Conservation (phyloP, 768 basidiomycete genomes). For the Lactifluus volemus region DNA sequence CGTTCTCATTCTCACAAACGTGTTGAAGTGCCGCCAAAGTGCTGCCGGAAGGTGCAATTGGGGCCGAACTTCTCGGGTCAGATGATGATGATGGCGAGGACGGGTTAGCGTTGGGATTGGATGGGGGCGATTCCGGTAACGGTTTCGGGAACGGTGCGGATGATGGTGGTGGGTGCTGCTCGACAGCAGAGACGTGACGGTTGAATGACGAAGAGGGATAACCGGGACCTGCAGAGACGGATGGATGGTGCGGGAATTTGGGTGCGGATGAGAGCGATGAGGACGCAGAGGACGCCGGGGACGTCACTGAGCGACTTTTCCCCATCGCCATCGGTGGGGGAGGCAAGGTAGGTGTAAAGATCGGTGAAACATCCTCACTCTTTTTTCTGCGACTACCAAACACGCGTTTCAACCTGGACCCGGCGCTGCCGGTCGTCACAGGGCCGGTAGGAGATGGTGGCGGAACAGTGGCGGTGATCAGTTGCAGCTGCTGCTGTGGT, state of each 20-base stretch:
- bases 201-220: conserved; percentile 1
- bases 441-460: conserved; percentile 22
- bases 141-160: conserved; percentile 1
- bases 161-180: not conserved
- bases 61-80: conserved; percentile 41
- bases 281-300: conserved; percentile 23
- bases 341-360: not conserved
- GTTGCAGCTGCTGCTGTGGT: too few relatives aligned
- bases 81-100: not conserved
- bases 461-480: conserved; percentile 9
- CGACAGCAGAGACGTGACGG: not conserved
- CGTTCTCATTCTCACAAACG: conserved; percentile 34
- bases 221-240: conserved; percentile 7
- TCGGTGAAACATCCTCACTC: conserved; percentile 37
- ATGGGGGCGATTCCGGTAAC: not conserved
- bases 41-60: conserved; percentile 47
- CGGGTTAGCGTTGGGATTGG: not conserved
- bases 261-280: conserved; percentile 17
- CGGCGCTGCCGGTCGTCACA: conserved; percentile 26
- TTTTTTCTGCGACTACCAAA: conserved; percentile 51
- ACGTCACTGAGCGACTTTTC: conserved; percentile 16
- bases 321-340: not conserved
- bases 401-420: conserved; percentile 48
- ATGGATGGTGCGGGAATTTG: conserved; percentile 2
- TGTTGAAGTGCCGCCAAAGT: conserved; percentile 51